These are phyloP conservation scores for Omphalotus olearius DNA, from an alignment of 1,284 basidiomycete species.

Conservation along the genomic window DNA sequence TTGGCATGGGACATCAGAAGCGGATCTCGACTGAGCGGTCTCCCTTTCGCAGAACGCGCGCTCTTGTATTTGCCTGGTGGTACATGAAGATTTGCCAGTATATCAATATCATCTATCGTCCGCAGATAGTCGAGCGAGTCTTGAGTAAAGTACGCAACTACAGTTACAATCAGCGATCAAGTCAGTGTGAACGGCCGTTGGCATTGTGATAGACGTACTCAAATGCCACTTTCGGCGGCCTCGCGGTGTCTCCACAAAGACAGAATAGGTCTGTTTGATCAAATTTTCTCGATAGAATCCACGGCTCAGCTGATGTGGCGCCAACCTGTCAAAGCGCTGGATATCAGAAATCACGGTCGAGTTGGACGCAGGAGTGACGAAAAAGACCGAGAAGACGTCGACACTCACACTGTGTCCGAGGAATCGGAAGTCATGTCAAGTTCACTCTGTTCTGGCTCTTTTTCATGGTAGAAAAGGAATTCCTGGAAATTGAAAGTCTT, in stretches of 20 bases:
- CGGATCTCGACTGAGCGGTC: slow-evolving; percentile 23
- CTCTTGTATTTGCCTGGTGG: slow-evolving; percentile 60
- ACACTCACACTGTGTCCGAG: slow-evolving; percentile 35
- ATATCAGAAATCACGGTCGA: slow-evolving; percentile 11
- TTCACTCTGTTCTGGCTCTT: slow-evolving; percentile 39
- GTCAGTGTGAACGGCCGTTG: neutral
- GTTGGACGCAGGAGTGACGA: neutral
- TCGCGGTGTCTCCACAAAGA: slow-evolving; percentile 56
- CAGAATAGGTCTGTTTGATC: slow-evolving; percentile 78
- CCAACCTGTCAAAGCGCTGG: slow-evolving; percentile 4
- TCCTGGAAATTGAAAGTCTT: slow-evolving; percentile 39
- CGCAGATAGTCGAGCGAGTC: slow-evolving; percentile 51
- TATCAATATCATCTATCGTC: slow-evolving; percentile 55
- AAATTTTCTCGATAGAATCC: slow-evolving; percentile 45
- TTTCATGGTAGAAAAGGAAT: slow-evolving; percentile 75
- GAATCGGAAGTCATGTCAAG: slow-evolving; percentile 40
- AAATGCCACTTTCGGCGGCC: slow-evolving; percentile 77
- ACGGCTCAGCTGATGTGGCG: slow-evolving; percentile 19
- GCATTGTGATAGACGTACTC: slow-evolving; percentile 34
- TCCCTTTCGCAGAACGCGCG: slow-evolving; percentile 47
- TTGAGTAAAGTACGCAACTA: slow-evolving; percentile 71
- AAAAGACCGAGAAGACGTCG: neutral
- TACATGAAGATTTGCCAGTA: slow-evolving; percentile 47
- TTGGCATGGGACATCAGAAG: neutral
- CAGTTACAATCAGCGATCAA: slow-evolving; percentile 5